phyloP scores from a whole-genome alignment of 2,329 filamentous ascomycete genomes.

The Dendryphion nanum region DNA sequence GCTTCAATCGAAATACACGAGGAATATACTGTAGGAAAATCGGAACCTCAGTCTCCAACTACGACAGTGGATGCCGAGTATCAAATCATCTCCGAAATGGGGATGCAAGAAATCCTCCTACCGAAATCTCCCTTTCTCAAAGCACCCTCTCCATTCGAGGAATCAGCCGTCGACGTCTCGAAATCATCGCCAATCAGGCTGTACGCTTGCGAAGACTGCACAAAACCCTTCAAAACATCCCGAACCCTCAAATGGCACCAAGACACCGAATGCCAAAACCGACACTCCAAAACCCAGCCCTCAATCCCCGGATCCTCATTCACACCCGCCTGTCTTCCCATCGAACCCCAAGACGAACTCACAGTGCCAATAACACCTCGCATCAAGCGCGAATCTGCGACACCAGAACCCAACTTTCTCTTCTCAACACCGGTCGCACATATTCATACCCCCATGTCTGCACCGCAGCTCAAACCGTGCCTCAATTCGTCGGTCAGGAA shows the following conservation, averaged over 20 bases:
- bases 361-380: conserved; percentile 1
- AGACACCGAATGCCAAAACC: neutral
- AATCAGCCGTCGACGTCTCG: neutral
- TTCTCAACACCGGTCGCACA: no score
- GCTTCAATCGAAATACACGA: neutral
- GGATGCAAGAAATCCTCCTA: no score
- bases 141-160: neutral
- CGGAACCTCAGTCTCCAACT: neutral
- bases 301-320: no score
- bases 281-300: neutral
- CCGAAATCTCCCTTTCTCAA: no score
- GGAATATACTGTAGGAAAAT: neutral
- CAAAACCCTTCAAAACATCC: neutral
- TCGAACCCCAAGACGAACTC: neutral
- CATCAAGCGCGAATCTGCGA: conserved; percentile 24
- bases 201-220: neutral
- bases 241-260: neutral
- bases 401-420: conserved; percentile 13
- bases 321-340: no score
- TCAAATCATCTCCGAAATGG: neutral
- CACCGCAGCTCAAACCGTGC: conserved; percentile 3
- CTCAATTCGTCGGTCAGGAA: neutral
- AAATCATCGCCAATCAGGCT: neutral
- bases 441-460: conserved; percentile 15
- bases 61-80: neutral